Evolutionary conservation across 164 flowering plant species (phyloP).

Genomic region (Protea cynaroides): DNA sequence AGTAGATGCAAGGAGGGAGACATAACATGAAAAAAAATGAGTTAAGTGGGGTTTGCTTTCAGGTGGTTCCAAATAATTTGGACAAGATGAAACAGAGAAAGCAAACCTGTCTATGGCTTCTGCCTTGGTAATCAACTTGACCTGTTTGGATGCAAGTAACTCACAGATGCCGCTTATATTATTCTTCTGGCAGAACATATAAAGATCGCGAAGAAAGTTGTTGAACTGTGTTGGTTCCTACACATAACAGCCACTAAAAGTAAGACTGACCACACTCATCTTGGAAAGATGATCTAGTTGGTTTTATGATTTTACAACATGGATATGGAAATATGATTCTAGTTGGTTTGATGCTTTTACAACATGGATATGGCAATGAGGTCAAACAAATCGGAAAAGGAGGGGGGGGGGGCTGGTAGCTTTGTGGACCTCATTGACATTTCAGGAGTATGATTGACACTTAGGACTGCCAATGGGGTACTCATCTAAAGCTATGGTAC

Average conservation of each 20-base stretch:
- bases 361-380: not conserved
- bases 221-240: slow-evolving; percentile 84
- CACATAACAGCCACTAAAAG: slow-evolving; percentile 3
- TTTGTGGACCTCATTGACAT: too few relatives aligned
- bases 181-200: slow-evolving; percentile 40
- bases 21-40: not conserved
- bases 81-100: not conserved
- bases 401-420: not conserved
- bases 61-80: not conserved
- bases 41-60: not conserved
- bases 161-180: slow-evolving; percentile 39
- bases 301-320: not conserved
- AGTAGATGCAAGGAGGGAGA: not conserved
- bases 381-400: too few relatives aligned
- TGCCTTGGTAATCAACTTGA: slow-evolving; percentile 54
- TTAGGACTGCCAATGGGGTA: too few relatives aligned
- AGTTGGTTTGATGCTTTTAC: not conserved
- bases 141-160: slow-evolving; percentile 38
- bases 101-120: slow-evolving; percentile 81
- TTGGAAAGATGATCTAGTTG: not conserved
- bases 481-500: too few relatives aligned
- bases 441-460: too few relatives aligned
- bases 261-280: not conserved
- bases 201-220: slow-evolving; percentile 47
- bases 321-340: not conserved